Evolutionary conservation across 1,139 yeast species (phyloP), one percentile per base, ranked within the genome.

Genomic region (Yamadazyma siamensis): DNA sequence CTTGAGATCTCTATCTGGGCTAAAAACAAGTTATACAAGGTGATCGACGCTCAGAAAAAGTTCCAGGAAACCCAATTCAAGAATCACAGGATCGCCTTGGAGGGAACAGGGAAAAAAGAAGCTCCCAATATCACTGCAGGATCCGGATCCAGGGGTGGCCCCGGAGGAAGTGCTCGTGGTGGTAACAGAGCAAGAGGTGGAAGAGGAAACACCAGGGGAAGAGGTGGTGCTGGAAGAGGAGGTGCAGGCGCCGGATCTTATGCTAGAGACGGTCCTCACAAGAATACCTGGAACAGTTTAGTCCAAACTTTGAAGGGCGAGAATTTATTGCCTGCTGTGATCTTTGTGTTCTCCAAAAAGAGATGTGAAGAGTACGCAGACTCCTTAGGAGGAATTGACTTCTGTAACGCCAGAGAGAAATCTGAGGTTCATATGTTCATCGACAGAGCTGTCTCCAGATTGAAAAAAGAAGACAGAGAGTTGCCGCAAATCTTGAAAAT

Each of bases 311-410:
- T 91, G 44, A 77, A 78, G 43, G 71, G 73, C 27, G 67, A 81
- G 28, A 77, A 75, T 28, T 60, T 91, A 15, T 62, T 89, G 15
- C 99, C 99, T 2, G 96, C 87, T 4, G 98, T 91, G 12, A 65
- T 86, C 9, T 91, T 91, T 52, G 97, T 94, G 1, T 91, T 94
- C 50, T 87, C 96, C 20, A 87, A 91, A 51, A 88, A 88, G 52
- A 74, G 86, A 44, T 88, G 96, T 59, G 97, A 89, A 54, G 94
- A 86, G 43, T 89, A 85, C 55, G 97, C 96, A 0, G 85, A 80
- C 41, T 75, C 87, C 34, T 60, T 91, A 32, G 64, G 72, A 10
- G 76, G 88, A 23, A 64, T 86, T 26, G 94, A 88, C 50, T 86
- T 87, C 53, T 84, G 94, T 50, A 80, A 72, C 31, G 82, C 85